Evolutionary conservation across 2,329 filamentous ascomycete genomes (phyloP).

Genomic region (Clarireedia homoeocarpa): DNA sequence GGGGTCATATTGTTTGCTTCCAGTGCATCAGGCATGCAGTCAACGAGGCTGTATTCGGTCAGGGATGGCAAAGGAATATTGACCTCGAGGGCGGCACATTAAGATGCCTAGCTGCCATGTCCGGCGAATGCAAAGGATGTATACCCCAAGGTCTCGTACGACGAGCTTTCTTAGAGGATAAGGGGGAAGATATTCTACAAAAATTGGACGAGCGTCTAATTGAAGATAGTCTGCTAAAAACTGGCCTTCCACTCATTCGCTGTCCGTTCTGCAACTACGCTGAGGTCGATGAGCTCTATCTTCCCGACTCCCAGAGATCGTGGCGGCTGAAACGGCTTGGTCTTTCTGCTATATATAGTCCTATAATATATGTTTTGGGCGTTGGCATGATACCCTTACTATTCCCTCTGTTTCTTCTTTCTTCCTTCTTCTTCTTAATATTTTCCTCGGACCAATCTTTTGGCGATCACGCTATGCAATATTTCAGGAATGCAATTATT

Average conservation of each 20-base stretch:
- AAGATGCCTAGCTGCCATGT: conserved; percentile 71
- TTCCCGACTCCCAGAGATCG: conserved; percentile 45
- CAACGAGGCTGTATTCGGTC: conserved; percentile 84
- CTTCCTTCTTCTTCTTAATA: conserved; percentile 38
- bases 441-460: conserved; percentile 37
- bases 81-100: conserved; percentile 65
- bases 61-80: conserved; percentile 80
- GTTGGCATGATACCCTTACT: conserved; percentile 49
- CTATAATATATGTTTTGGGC: conserved; percentile 41
- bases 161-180: conserved; percentile 62
- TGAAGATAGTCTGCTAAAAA: conserved; percentile 66
- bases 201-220: conserved; percentile 75
- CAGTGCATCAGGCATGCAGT: conserved; percentile 75
- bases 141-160: conserved; percentile 63
- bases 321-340: conserved; percentile 50
- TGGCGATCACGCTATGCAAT: conserved; percentile 34
- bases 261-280: conserved; percentile 92
- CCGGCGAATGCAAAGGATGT: conserved; percentile 63
- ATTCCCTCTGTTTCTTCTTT: conserved; percentile 42
- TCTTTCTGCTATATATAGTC: conserved; percentile 27
- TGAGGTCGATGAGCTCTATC: conserved; percentile 73
- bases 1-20: conserved; percentile 70
- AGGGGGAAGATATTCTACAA: conserved; percentile 59
- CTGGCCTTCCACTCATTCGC: conserved; percentile 65
- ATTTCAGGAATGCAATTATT: conserved; percentile 52